These are phyloP conservation scores for Aspergillus hiratsukae DNA, from an alignment of 2,329 filamentous ascomycete genomes.

Conservation along the genomic window DNA sequence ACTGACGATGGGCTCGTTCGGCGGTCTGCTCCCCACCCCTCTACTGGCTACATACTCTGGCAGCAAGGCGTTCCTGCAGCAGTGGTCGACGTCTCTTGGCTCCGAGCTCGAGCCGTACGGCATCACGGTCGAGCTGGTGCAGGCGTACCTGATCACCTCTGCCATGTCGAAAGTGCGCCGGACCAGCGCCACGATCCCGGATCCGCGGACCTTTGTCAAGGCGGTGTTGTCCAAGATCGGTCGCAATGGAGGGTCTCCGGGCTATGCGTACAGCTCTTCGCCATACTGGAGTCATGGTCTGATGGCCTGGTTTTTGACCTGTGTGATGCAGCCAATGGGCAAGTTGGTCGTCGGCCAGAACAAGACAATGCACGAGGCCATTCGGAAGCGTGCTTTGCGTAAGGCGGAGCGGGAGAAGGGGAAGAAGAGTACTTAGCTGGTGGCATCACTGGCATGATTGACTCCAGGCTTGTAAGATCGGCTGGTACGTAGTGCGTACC, in stretches of 20 bases:
- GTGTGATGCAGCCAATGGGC: constrained; percentile 56
- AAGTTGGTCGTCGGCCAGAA: constrained; percentile 57
- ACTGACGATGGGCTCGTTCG: constrained; percentile 96
- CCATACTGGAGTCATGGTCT: constrained; percentile 90
- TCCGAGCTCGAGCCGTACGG: constrained; percentile 76
- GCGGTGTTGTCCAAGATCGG: constrained; percentile 77
- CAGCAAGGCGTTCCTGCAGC: constrained; percentile 95
- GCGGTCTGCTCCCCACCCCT: constrained; percentile 85
- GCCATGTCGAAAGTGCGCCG: constrained; percentile 96
- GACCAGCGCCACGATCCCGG: constrained; percentile 72
- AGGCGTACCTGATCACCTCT: constrained; percentile 89
- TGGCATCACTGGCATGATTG: neutral
- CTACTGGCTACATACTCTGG: constrained; percentile 94
- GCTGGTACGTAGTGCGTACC: too few relatives aligned
- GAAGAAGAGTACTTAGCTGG: constrained; percentile 37
- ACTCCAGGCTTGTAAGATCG: too few relatives aligned
- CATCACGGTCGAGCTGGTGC: constrained; percentile 83
- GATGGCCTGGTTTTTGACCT: constrained; percentile 75
- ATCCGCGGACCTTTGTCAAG: constrained; percentile 75
- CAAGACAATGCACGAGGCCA: constrained; percentile 71
- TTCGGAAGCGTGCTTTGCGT: constrained; percentile 73
- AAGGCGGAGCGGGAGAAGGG: constrained; percentile 79
- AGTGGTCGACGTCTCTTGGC: constrained; percentile 85
- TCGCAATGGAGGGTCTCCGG: constrained; percentile 68
- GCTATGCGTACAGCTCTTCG: constrained; percentile 76